phyloP scores from a whole-genome alignment of 176 grass and related monocot species.

The Tillandsia leiboldiana region DNA sequence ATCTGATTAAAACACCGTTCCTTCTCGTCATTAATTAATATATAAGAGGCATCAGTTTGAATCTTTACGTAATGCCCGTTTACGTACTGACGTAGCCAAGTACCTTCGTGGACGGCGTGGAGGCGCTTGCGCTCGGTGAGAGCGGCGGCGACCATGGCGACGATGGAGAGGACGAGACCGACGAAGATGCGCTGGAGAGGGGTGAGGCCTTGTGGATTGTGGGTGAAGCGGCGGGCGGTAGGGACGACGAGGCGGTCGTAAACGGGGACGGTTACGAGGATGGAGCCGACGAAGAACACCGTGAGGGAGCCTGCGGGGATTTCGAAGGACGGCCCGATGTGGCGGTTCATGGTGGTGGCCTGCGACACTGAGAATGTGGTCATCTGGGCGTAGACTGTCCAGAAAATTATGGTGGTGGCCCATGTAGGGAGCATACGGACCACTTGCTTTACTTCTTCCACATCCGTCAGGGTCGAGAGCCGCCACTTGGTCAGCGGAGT shows the following conservation, averaged over 20 bases:
- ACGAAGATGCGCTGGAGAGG: slow-evolving; percentile 74
- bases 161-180: slow-evolving; percentile 58
- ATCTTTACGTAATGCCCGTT: too few relatives aligned
- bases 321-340: slow-evolving; percentile 40
- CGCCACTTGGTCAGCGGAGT: slow-evolving; percentile 10
- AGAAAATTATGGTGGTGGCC: slow-evolving; percentile 78
- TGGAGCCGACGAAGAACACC: slow-evolving; percentile 80
- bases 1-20: too few relatives aligned
- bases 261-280: slow-evolving; percentile 68
- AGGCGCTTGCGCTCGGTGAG: slow-evolving; percentile 33
- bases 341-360: slow-evolving; percentile 59
- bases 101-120: slow-evolving; percentile 1
- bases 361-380: slow-evolving; percentile 90
- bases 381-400: slow-evolving; percentile 87
- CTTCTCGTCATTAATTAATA: too few relatives aligned
- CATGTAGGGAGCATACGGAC: slow-evolving; percentile 66
- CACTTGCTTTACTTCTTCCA: slow-evolving; percentile 79
- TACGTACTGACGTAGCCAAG: too few relatives aligned
- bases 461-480: slow-evolving; percentile 46
- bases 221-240: slow-evolving; percentile 29
- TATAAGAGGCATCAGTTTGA: too few relatives aligned
- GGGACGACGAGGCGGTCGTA: slow-evolving; percentile 71
- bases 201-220: slow-evolving; percentile 63
- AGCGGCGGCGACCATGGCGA: slow-evolving; percentile 60
- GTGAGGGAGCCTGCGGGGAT: slow-evolving; percentile 76